A percentile compares a stretch with the other conserved stretches of the same genome.
Evolutionary conservation across 106 monocot species (phyloP).

Genomic region (Platanthera zijinensis): DNA sequence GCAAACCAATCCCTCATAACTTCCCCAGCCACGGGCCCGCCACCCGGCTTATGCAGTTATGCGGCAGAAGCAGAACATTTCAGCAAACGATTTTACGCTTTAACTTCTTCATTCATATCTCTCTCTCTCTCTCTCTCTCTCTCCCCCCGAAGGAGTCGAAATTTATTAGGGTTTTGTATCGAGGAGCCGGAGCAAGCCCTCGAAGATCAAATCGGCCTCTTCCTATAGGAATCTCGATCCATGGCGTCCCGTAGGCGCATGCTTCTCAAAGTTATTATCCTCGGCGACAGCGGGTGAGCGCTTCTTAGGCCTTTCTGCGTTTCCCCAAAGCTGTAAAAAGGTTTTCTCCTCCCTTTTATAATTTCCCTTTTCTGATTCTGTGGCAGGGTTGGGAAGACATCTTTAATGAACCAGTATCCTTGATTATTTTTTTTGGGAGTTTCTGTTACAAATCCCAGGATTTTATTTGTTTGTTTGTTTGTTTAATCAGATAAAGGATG

Average conservation of each 20-base stretch:
- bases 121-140: too few relatives aligned
- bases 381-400: conserved; percentile 34
- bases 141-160: not conserved
- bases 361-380: conserved; percentile 14
- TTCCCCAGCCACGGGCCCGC: too few relatives aligned
- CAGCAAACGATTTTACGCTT: not conserved
- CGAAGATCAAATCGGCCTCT: not conserved
- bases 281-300: conserved; percentile 68
- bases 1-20: too few relatives aligned
- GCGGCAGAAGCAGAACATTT: not conserved
- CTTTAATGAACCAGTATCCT: conserved; percentile 39
- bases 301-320: not conserved
- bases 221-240: not conserved
- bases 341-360: not conserved
- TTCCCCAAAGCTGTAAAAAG: not conserved
- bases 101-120: too few relatives aligned
- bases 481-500: not conserved
- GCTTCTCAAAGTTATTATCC: conserved; percentile 71
- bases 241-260: conserved; percentile 54
- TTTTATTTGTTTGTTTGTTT: not conserved
- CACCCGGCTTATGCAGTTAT: not conserved
- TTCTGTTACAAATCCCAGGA: not conserved
- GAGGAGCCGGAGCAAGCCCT: conserved; percentile 5
- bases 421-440: not conserved
- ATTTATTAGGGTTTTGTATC: not conserved